phyloP scores from a whole-genome alignment of 2,329 filamentous ascomycete species.

The Calonectria fujianensis region DNA sequence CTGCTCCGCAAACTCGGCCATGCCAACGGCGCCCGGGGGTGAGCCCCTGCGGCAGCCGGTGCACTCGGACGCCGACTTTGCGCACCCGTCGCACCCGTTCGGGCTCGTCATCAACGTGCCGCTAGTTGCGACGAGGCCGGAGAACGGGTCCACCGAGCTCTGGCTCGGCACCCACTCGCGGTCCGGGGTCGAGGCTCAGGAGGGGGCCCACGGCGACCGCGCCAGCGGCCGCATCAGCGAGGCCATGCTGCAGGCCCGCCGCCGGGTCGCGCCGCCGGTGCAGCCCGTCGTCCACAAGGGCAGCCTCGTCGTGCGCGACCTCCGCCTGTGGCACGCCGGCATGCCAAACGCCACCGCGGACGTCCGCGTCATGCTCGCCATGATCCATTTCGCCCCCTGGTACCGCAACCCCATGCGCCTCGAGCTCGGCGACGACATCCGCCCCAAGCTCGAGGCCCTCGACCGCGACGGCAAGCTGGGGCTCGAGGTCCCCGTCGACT shows the following conservation, averaged over 20 bases:
- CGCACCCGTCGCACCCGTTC: conserved; percentile 72
- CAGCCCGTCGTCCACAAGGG: conserved; percentile 73
- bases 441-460: conserved; percentile 66
- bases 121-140: conserved; percentile 68
- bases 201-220: conserved; percentile 70
- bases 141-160: conserved; percentile 75
- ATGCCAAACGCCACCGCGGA: conserved; percentile 74
- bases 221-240: conserved; percentile 71
- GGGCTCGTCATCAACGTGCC: conserved; percentile 73
- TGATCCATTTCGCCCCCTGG: conserved; percentile 76
- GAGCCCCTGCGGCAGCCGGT: conserved; percentile 70
- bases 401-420: conserved; percentile 75
- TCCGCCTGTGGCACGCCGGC: conserved; percentile 78
- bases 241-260: conserved; percentile 62
- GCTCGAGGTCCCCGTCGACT: conserved; percentile 71
- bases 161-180: conserved; percentile 74
- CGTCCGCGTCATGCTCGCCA: conserved; percentile 75
- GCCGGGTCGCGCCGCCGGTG: conserved; percentile 63
- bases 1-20: conserved; percentile 74
- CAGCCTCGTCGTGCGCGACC: conserved; percentile 74
- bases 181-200: conserved; percentile 62
- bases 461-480: conserved; percentile 59
- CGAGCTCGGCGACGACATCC: conserved; percentile 71
- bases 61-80: conserved; percentile 76
- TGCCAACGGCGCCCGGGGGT: conserved; percentile 67